These are phyloP conservation scores for Colletotrichum noveboracense DNA, from an alignment of 2,329 filamentous ascomycete species.

Conservation along the genomic window DNA sequence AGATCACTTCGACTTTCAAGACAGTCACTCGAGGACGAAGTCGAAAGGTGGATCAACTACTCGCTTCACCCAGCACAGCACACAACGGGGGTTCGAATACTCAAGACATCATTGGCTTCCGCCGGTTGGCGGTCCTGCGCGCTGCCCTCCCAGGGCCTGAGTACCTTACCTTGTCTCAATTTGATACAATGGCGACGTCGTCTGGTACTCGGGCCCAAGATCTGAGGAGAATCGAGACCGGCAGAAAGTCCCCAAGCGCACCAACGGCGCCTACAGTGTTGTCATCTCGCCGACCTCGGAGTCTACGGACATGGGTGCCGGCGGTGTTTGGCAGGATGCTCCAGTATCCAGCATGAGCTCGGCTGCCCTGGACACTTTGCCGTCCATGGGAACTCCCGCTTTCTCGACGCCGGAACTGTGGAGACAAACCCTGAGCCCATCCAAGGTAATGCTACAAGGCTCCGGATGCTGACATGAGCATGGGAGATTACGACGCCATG, in stretches of 20 bases:
- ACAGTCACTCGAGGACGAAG: neutral
- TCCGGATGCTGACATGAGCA: neutral
- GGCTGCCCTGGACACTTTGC: rapidly evolving
- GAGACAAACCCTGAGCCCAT: neutral
- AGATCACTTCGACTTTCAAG: neutral
- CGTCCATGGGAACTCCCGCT: rapidly evolving
- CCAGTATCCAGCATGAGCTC: neutral
- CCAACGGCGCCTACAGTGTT: neutral
- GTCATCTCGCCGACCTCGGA: neutral
- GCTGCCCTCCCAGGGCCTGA: neutral
- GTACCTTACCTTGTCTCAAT: neutral
- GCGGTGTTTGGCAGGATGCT: rapidly evolving
- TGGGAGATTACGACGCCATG: neutral
- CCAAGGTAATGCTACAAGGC: too few relatives aligned
- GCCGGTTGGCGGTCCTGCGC: rapidly evolving
- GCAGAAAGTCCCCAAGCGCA: neutral
- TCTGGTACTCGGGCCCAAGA: rapidly evolving
- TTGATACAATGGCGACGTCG: neutral
- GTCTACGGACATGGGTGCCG: neutral
- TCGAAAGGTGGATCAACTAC: neutral
- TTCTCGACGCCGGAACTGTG: neutral
- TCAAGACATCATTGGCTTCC: neutral
- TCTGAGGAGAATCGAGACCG: rapidly evolving
- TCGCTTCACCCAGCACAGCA: neutral
- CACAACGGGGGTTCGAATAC: neutral